Evolutionary conservation across 1,284 basidiomycete species (phyloP), one percentile per base, ranked within the genome.

Genomic region (Lentinula novae-zelandiae): DNA sequence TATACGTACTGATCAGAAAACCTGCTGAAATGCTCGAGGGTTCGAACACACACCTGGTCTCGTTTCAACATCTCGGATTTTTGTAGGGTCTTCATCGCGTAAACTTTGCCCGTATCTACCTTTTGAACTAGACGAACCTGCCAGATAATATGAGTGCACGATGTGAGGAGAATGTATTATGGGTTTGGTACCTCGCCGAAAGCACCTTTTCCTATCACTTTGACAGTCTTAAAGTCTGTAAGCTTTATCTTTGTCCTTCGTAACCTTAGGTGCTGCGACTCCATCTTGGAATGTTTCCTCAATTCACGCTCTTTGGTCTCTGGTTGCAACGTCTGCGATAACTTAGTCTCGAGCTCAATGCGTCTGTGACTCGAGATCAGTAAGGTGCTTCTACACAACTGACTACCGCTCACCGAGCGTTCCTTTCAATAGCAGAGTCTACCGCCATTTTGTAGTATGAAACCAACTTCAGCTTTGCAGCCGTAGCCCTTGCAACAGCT

Each of bases 51-150:
- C 60, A 93, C 94, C 83, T 97, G 95, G 73, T 99, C 96, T 71
- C 97, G 95, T 74, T 98, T 97, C 80, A 99, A 90, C 96, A 99
- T 99, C 76, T 99, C 96, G 58, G 90, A 90, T 79, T 99, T 99
- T 74, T 95, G 89, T 71, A 99, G 76, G 64, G 95, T 97, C 83
- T 99, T 99, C 97, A 99, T 99, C 46, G 96, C 96, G 71, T 98
- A 98, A 61, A 99, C 96, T 78, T 96, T 97, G 63, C 92, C 95
- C 9, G 96, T 98, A 73, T 98, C 96, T 53, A 90, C 86, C 78
- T 99, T 98, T 75, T 98, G 96, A 48, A 97, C 95, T 54, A 99
- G 81, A 57, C 96, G 86, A 40, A 98, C 95, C 90, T 93, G 66
- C 36, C 34, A 40, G 53, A 62, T 55, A n/a, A 39, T 54, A 46